Percentiles rank a stretch among this genome's conserved stretches.
These are phyloP conservation scores for Globisporangium parvum DNA, from an alignment of 352 stramenopile species.

Conservation along the genomic window DNA sequence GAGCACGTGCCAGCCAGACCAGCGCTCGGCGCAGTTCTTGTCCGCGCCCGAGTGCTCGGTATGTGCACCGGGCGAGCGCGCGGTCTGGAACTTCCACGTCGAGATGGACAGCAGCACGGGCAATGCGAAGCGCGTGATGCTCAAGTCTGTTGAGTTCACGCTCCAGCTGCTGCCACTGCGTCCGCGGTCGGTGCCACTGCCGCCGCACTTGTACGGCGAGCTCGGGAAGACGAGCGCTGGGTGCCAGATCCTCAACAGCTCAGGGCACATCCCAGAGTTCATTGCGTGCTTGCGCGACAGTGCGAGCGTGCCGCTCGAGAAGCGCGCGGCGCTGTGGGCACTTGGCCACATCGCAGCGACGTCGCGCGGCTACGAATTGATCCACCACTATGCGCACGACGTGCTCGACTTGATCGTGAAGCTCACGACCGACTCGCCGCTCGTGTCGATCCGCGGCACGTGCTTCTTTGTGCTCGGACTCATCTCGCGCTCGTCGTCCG, in stretches of 20 bases:
- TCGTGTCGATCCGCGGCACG: constrained; percentile 81
- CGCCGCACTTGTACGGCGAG: constrained; percentile 81
- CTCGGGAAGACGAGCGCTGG: constrained; percentile 79
- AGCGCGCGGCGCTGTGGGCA: constrained; percentile 79
- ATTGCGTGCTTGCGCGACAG: constrained; percentile 75
- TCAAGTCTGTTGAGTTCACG: constrained; percentile 89
- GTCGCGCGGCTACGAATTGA: constrained; percentile 69
- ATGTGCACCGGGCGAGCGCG: constrained; percentile 73
- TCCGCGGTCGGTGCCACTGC: constrained; percentile 70
- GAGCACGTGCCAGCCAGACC: constrained; percentile 82
- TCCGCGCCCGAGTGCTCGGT: constrained; percentile 63
- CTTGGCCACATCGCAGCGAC: constrained; percentile 79
- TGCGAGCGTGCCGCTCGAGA: constrained; percentile 78
- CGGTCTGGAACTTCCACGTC: constrained; percentile 87
- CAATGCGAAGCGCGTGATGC: constrained; percentile 67
- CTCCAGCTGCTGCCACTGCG: constrained; percentile 76
- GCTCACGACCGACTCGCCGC: constrained; percentile 69
- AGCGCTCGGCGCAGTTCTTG: constrained; percentile 66
- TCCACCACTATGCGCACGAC: constrained; percentile 76
- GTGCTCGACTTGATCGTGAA: constrained; percentile 86
- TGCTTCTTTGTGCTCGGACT: constrained; percentile 85
- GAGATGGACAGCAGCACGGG: constrained; percentile 65
- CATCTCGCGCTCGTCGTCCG: constrained; percentile 55
- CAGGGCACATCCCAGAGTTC: constrained; percentile 79
- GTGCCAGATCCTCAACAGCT: constrained; percentile 74